Percentiles rank a stretch among this genome's conserved stretches.
Evolutionary conservation across 495 filamentous ascomycete genomes (phyloP).

Genomic region (Tuber umbilicatum): DNA sequence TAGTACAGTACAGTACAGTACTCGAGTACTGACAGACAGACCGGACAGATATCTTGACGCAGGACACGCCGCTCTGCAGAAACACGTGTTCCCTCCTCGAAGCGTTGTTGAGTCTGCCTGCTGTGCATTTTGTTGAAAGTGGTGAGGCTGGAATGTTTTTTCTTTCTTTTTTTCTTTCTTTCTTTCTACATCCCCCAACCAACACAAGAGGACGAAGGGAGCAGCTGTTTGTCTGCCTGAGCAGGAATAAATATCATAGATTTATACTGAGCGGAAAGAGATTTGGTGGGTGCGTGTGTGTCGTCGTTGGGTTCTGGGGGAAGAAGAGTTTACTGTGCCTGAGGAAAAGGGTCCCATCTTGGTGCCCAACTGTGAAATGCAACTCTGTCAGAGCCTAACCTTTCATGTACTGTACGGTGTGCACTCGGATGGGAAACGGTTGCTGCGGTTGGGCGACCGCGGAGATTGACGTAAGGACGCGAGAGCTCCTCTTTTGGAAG

Average conservation of each 20-base stretch:
- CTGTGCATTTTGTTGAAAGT: constrained; percentile 20
- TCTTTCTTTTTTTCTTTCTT: background rate
- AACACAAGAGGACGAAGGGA: background rate
- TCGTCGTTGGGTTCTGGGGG: background rate
- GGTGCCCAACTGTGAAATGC: background rate
- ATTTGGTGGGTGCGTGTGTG: background rate
- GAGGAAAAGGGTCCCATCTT: background rate
- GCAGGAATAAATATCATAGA: too few species aligned
- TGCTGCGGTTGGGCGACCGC: constrained; percentile 9
- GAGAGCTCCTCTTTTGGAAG: constrained; percentile 32
- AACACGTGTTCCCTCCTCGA: constrained; percentile 37
- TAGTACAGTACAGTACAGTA: too few species aligned
- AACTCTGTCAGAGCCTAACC: constrained; percentile 17
- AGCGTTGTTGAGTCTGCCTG: constrained; percentile 23
- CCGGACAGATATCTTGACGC: constrained; percentile 7
- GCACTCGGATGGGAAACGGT: constrained; percentile 26
- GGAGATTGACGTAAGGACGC: constrained; percentile 31
- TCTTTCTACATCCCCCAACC: background rate
- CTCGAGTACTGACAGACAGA: background rate
- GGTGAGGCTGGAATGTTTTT: background rate
- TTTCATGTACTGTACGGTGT: constrained; percentile 3
- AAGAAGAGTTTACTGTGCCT: background rate
- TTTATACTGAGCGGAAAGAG: background rate
- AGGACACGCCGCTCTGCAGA: constrained; percentile 36
- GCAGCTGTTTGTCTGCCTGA: background rate